phyloP scores from a whole-genome alignment of 164 flowering plant genomes.

The Piper longum region DNA sequence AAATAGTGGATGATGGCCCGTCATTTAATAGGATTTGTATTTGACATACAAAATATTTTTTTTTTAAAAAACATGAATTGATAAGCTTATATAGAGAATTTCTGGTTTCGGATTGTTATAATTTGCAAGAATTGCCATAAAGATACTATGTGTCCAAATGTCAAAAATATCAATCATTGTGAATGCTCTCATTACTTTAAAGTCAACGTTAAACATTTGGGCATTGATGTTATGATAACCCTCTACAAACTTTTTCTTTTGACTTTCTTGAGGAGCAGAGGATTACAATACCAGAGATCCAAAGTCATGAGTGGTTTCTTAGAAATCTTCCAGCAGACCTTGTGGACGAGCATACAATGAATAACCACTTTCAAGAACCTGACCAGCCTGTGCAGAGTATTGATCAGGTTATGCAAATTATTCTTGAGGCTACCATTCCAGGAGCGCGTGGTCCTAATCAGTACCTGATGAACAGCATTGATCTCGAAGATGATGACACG shows the following conservation, averaged over 20 bases:
- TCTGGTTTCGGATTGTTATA: too few relatives aligned
- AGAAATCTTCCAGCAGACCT: slow-evolving; percentile 73
- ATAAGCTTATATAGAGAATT: too few relatives aligned
- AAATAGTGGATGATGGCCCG: too few relatives aligned
- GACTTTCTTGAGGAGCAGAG: slow-evolving; percentile 27
- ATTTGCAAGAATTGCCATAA: not conserved
- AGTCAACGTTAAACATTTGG: not conserved
- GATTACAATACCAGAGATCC: slow-evolving; percentile 61
- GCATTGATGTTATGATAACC: not conserved
- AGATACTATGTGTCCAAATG: not conserved
- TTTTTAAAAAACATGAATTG: too few relatives aligned
- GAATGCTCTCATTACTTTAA: not conserved
- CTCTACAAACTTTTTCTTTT: not conserved
- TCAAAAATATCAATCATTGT: not conserved
- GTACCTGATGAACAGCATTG: slow-evolving; percentile 42
- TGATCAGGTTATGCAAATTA: slow-evolving; percentile 73
- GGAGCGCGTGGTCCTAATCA: slow-evolving; percentile 49
- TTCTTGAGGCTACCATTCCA: slow-evolving; percentile 68
- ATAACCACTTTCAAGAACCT: slow-evolving; percentile 46
- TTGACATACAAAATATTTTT: too few relatives aligned
- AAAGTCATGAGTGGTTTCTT: slow-evolving; percentile 65
- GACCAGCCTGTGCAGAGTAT: slow-evolving; percentile 68
- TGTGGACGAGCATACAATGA: slow-evolving; percentile 35
- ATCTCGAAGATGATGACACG: slow-evolving; percentile 51
- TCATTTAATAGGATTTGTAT: too few relatives aligned